Base-by-base conservation (phyloP, 2,329 filamentous ascomycete species). In the Pseudomassariella vexata region DNA sequence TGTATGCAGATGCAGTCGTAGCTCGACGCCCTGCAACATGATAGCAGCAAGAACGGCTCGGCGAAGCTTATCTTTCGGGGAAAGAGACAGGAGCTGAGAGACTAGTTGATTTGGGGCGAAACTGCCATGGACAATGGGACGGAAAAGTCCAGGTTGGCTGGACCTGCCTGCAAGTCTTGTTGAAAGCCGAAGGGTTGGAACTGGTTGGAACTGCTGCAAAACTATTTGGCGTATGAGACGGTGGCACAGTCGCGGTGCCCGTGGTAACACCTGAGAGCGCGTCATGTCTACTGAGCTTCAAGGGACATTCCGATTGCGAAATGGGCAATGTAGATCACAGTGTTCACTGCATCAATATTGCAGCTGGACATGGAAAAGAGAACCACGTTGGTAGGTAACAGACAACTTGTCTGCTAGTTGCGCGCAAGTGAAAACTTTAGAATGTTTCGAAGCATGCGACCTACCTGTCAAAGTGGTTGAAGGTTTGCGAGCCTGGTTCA, bases 291-390 rank as follows among this genome's bases (percentile, higher is more conserved):
- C 16, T 20, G n/a, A 29, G 20, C 16, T 20, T 27, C 23, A 28
- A 19, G 28, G n/a, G 32, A 28, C 36, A 38, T 38, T 35, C 32
- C 36, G 36, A 21, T 18, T 11, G 26, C 32, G 28, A 35, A 22
- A 35, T 29, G 27, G 31, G 19, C 25, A 17, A 34, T 30, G 36
- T 31, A 32, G 36, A 38, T 34, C 36, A 27, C 32, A 35, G 24
- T 35, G 36, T 26, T 28, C 18, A 34, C 32, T 24, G 20, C 25
- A 19, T 11, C 15, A 9, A 22, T n/a, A n/a, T n/a, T n/a, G n/a
- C n/a, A n/a, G n/a, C n/a, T n/a, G n/a, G n/a, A n/a, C n/a, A n/a
- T n/a, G n/a, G n/a, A n/a, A n/a, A n/a, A n/a, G n/a, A n/a, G n/a
- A n/a, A n/a, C n/a, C n/a, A n/a, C n/a, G n/a, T n/a, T n/a, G n/a